phyloP scores from a whole-genome alignment of 2,329 filamentous ascomycete species.

The Coniosporium tulheliwenetii region DNA sequence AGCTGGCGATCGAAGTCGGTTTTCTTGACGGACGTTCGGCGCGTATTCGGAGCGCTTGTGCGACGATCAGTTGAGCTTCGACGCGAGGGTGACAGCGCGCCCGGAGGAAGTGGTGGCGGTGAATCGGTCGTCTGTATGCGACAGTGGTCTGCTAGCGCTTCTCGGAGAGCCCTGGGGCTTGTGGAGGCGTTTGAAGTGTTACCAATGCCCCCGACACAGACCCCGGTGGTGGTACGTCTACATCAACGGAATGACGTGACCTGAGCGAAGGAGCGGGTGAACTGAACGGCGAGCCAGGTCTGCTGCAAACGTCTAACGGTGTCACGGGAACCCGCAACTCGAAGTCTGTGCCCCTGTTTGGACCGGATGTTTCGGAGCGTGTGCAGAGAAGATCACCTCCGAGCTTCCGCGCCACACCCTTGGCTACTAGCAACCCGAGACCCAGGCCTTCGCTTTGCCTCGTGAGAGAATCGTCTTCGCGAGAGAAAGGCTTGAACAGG shows the following conservation, averaged over 20 bases:
- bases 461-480: conserved; percentile 52
- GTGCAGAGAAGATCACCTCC: conserved; percentile 52
- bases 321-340: conserved; percentile 49
- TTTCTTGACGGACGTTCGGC: conserved; percentile 11
- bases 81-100: too few relatives aligned
- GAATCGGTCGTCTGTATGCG: background rate
- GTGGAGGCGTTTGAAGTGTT: too few relatives aligned
- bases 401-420: conserved; percentile 52
- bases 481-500: conserved; percentile 54
- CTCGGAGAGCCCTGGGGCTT: too few relatives aligned
- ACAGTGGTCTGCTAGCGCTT: too few relatives aligned
- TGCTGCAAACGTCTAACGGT: conserved; percentile 33
- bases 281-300: conserved; percentile 33
- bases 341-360: conserved; percentile 49
- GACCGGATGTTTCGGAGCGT: conserved; percentile 44
- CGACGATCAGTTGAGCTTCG: too few relatives aligned
- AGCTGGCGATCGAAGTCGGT: conserved; percentile 38
- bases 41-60: conserved; percentile 1
- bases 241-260: too few relatives aligned
- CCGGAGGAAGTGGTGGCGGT: background rate
- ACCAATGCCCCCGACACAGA: too few relatives aligned
- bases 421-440: conserved; percentile 53
- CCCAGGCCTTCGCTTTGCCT: conserved; percentile 53
- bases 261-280: conserved; percentile 20
- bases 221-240: too few relatives aligned